Evolutionary conservation across 106 monocot genomes (phyloP), one percentile per base, ranked within the genome.

Genomic region (Amphibolis antarctica): DNA sequence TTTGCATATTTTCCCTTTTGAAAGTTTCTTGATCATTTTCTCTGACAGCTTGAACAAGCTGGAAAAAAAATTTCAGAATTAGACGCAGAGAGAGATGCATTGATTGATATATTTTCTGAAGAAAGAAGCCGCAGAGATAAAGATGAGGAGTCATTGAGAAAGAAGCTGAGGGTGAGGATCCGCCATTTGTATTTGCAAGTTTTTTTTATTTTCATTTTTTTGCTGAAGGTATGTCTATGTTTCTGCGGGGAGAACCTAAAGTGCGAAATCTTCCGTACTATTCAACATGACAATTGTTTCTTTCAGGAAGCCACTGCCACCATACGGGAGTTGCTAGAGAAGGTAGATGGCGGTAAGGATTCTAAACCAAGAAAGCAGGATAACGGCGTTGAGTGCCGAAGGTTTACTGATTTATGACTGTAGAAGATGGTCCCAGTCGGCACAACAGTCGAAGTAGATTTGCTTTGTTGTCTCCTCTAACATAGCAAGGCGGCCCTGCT

Each of bases 41-140:
- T 36, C 20, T 28, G 44, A 13, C 64, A 86, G 86, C 36, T 86
- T 60, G 66, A 67, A 63, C 53, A 26, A 28, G 54, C 62, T 12
- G 46, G 77, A 21, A 75, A 69, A 36, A 67, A 66, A 53, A 18
- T 88, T 52, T 75, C 81, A 46, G 74, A 42, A 36, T 31, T 72
- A 71, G 73, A 77, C 46, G 77, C 74, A 55, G 88, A 88, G 55
- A 81, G 82, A 63, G 88, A 88, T 53, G 79, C 88, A 42, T 25
- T 88, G 30, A 82, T 88, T 21, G 81, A 79, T 44, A 79, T 88
- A 29, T 85, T 88, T 68, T 74, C 81, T 18, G 88, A 88, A 73
- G 88, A 88, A 81, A 81, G 84, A 44, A 60, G 11, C 27, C 78
- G 84, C 1, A 73, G 85, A 12, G 81, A 88, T 53, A 51, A 28